phyloP scores from a whole-genome alignment of 163 green algal species.

The Scenedesmus sp. region DNA sequence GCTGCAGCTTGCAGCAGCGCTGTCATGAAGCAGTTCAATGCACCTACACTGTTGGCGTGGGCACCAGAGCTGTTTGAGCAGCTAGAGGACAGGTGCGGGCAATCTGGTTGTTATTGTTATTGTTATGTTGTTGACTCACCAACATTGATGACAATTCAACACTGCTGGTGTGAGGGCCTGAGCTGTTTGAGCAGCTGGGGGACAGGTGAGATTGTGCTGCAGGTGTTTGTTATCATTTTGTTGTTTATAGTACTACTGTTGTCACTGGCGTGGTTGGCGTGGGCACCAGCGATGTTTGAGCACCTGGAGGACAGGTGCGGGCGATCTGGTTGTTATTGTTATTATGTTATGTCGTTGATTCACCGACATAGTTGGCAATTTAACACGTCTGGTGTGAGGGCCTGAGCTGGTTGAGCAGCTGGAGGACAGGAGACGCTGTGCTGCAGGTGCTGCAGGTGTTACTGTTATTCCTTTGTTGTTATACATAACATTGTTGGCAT shows the following conservation, averaged over 20 bases:
- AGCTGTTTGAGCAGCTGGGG: background rate
- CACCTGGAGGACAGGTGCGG: conserved; percentile 6
- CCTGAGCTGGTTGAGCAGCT: background rate
- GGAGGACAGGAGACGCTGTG: background rate
- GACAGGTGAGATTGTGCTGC: background rate
- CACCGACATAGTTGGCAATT: too few relatives aligned
- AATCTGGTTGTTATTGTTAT: background rate
- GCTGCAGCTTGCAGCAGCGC: background rate
- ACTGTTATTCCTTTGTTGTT: background rate
- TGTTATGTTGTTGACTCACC: too few relatives aligned
- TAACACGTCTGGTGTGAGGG: too few relatives aligned
- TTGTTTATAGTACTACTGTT: background rate
- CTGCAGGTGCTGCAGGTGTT: background rate
- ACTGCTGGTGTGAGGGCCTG: too few relatives aligned
- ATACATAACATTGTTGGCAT: too few relatives aligned
- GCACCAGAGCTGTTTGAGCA: conserved; percentile 36
- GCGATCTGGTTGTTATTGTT: background rate
- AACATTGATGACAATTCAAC: too few relatives aligned
- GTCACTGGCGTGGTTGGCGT: background rate
- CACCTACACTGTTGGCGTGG: conserved; percentile 19
- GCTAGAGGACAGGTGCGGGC: background rate
- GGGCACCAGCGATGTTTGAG: conserved; percentile 41
- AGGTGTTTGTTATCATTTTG: background rate
- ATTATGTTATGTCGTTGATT: background rate
- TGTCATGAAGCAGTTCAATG: background rate